Percentiles rank a stretch among this genome's conserved stretches.
phyloP scores from a whole-genome alignment of 768 basidiomycete species.

The Amanita molliuscula region DNA sequence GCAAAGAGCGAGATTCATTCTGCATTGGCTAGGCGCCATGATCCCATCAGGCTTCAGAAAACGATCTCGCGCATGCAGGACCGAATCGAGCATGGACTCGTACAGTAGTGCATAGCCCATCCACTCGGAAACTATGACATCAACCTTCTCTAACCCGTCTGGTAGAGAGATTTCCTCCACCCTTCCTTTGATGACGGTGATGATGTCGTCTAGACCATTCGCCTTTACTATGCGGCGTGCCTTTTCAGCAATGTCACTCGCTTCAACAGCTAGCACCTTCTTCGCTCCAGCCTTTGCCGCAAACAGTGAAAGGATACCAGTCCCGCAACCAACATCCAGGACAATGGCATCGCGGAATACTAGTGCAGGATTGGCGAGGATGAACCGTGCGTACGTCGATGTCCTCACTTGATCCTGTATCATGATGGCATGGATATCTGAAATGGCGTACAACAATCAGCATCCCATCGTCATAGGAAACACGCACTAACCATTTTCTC shows the following conservation, averaged over 20 bases:
- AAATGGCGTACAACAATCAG: conserved; percentile 1
- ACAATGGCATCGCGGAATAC: conserved; percentile 82
- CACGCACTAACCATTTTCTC: conserved; percentile 57
- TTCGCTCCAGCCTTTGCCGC: conserved; percentile 86
- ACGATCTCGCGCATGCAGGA: conserved; percentile 78
- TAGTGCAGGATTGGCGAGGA: conserved; percentile 60
- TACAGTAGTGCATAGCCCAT: conserved; percentile 92
- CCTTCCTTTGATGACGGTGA: conserved; percentile 86
- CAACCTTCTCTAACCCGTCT: conserved; percentile 64
- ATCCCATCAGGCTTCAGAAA: conserved; percentile 72
- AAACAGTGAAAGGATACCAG: conserved; percentile 85
- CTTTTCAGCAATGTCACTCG: conserved; percentile 71
- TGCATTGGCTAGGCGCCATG: conserved; percentile 86
- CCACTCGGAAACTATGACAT: conserved; percentile 97
- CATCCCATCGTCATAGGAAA: neutral
- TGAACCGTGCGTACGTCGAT: conserved; percentile 86
- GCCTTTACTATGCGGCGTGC: conserved; percentile 69
- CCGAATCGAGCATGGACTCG: conserved; percentile 97
- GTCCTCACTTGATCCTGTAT: conserved; percentile 93
- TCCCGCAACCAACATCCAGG: conserved; percentile 94
- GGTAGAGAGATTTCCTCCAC: conserved; percentile 82
- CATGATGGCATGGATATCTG: conserved; percentile 96
- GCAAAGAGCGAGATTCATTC: conserved; percentile 77
- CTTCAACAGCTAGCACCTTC: conserved; percentile 86
- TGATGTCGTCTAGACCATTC: conserved; percentile 62